phyloP scores from a whole-genome alignment of 352 stramenopile species.

The Globisporangium spinosum region DNA sequence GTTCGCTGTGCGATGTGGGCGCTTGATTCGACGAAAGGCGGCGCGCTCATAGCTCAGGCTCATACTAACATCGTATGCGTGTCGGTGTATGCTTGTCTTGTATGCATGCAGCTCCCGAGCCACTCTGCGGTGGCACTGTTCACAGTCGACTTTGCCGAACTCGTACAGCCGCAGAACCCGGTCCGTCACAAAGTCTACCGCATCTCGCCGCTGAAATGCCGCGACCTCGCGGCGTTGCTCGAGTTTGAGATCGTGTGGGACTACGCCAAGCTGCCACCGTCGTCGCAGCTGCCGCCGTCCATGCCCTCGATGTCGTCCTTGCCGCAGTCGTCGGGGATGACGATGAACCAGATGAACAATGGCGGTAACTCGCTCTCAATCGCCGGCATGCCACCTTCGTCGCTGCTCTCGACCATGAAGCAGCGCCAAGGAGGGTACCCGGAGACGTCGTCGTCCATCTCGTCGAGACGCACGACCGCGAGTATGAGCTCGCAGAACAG shows the following conservation, averaged over 20 bases:
- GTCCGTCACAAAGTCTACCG: constrained; percentile 52
- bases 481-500: constrained; percentile 61
- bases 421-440: constrained; percentile 13
- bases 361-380: constrained; percentile 14
- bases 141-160: constrained; percentile 62
- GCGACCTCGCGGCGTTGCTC: constrained; percentile 63
- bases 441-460: constrained; percentile 30
- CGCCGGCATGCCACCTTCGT: constrained; percentile 35
- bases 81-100: neutral
- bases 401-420: constrained; percentile 34
- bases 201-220: constrained; percentile 69
- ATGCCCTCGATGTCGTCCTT: constrained; percentile 10
- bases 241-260: constrained; percentile 80
- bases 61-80: neutral
- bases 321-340: constrained; percentile 15
- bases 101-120: constrained; percentile 51
- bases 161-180: constrained; percentile 51
- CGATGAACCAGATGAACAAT: constrained; percentile 18
- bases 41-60: neutral
- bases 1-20: constrained; percentile 2
- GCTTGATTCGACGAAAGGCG: neutral
- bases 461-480: constrained; percentile 47
- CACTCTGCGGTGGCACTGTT: constrained; percentile 79
- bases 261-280: constrained; percentile 17
- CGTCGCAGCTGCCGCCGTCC: constrained; percentile 13